Evolutionary conservation across 2,329 filamentous ascomycete species (phyloP).

Genomic region (Mollisia scopiformis): DNA sequence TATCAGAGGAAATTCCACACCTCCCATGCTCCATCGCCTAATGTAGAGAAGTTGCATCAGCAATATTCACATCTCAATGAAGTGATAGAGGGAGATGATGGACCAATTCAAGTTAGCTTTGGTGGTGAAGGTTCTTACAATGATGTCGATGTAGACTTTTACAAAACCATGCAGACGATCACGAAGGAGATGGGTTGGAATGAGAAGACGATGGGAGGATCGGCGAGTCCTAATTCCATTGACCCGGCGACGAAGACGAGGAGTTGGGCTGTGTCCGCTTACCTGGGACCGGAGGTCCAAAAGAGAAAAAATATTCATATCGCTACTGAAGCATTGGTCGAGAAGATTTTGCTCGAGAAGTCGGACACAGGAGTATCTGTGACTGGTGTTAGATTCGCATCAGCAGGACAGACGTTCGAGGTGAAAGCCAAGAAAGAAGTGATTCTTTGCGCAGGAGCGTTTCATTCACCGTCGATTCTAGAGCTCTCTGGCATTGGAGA

Average conservation of each 20-base stretch:
- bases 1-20: constrained; percentile 12
- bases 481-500: constrained; percentile 39
- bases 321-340: constrained; percentile 86
- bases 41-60: neutral
- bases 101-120: constrained; percentile 12
- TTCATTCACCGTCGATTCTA: constrained; percentile 35
- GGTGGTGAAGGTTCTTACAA: neutral
- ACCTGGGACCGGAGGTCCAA: constrained; percentile 19
- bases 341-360: constrained; percentile 54
- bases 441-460: constrained; percentile 33
- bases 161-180: constrained; percentile 8
- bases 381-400: constrained; percentile 6
- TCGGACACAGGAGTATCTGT: neutral
- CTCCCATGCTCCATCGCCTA: neutral
- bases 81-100: neutral
- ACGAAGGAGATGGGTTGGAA: constrained; percentile 33
- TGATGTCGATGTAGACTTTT: constrained; percentile 7
- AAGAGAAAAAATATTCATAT: constrained; percentile 70
- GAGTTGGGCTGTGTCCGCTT: constrained; percentile 26
- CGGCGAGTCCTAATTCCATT: constrained; percentile 12
- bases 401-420: neutral
- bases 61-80: neutral
- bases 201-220: constrained; percentile 40
- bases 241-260: constrained; percentile 21
- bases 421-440: constrained; percentile 32